Evolutionary conservation across 495 filamentous ascomycete genomes (phyloP), one percentile per base, ranked within the genome.

Genomic region (Geopyxis carbonaria): DNA sequence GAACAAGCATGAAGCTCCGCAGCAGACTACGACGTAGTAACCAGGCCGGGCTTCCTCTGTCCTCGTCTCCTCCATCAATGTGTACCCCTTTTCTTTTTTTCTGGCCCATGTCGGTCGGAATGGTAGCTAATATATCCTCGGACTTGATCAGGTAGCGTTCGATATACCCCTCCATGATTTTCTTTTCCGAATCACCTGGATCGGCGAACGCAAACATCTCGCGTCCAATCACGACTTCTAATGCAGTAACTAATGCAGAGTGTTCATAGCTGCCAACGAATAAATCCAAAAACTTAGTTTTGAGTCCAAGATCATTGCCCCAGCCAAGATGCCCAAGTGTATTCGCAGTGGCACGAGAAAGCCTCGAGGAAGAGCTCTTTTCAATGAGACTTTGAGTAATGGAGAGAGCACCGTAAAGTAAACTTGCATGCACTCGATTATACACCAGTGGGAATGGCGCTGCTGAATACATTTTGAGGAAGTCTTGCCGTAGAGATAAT

Each of bases 191-290:
- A n/a, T 47, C 40, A 22, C 45, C 49, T 25, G 30, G 53, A 16
- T 25, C 38, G 14, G 50, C 41, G 23, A 22, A 27, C 4, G 44
- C 35, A 31, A 52, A 51, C 14, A 73, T 58, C 33, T 65, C 61
- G 34, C 75, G 66, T 10, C 74, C 75, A 30, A 76, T 59, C 3
- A 80, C 60, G 4, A 73, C 67, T 47, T 80, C 75, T 18, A 66
- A 47, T 1, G 70, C 73, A 0, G 68, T 62, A 38, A 60, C 55
- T 24, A 80, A 53, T 4, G 55, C 50, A 7, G 44, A 46, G 3
- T 63, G 54, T 32, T 76, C 63, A 51, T 80, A 80, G 1, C 63
- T 69, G 23, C 69, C 57, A 3, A 70, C 47, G 68, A 72, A 77
- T 8, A 76, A 52, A 34, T 63, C 57, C 24, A 78, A 48, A 43